Base-by-base conservation (phyloP, 1,139 yeast genomes). In the Candida pseudoviswanathii region DNA sequence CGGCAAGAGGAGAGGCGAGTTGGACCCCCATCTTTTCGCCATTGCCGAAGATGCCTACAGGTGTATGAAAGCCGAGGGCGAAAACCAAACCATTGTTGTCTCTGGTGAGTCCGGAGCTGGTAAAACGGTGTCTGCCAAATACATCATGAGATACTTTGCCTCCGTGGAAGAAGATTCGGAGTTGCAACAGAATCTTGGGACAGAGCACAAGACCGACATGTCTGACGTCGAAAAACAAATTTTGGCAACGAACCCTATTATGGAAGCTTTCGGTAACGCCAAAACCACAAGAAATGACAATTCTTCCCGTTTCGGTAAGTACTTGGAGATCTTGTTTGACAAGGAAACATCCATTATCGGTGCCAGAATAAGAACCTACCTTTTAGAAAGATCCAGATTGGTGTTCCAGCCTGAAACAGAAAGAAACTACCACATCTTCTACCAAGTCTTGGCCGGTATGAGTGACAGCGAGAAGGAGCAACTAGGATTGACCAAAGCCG, bases 101-200 rank as follows among this genome's bases (percentile, higher is more conserved):
- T 85, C 95, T 61, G 99, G 99, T 67, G 99, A 94, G 69, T 89
- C 97, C 5, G 99, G 99, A 67, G 99, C 99, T 25, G 99, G 99
- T 69, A 95, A 94, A 65, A 95, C 99, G 2, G 98, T 94, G 40
- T 85, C 95, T 55, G 99, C 99, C 46, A 94, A 94, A 68, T 94
- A 89, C 67, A 94, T 94, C 57, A 94, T 94, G 99, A 83, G 98
- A 66, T 94, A 91, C 68, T 92, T 94, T 69, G 98, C 99, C 3
- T 85, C 96, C 7, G 97, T 94, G 21, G 98, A 92, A 63, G 89
- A 84, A 44, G 70, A 73, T 42, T 55, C 65, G 41, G 68, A 68
- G 50, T 64, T 65, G 36, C 67, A 70, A 49, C 53, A 48, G 9
- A 46, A 42, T 25, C 34, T 50, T 26, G 62, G 67, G 33, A 48